Base-by-base conservation (phyloP, 148 eudicot species). In the Vaccinium corymbosum region DNA sequence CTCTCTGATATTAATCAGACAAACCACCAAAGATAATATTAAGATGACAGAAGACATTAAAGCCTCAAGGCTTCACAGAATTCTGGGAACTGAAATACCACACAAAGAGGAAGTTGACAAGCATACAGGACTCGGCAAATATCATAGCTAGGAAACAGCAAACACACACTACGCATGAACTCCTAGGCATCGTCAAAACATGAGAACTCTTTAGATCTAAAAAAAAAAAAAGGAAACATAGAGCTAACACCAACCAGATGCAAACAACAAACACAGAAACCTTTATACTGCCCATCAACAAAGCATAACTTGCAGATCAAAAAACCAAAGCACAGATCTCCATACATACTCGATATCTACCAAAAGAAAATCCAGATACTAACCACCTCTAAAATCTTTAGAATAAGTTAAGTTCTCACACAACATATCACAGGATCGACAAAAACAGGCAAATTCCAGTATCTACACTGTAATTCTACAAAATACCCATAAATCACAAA, bases 391-490 rank as follows among this genome's bases (percentile, higher is more conserved):
- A 38, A 78, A 83, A 53, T 52, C 48, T 1, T 22, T 52, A 6
- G 49, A 4, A 29, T 27, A 15, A 15, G 38, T 53, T 3, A 79
- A 61, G 52, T 80, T 83, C 8, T 51, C 78, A 72, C 20, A 78
- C 5, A 84, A 76, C 82, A 55, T 42, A 53, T 79, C 82, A 68
- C 17, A 68, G 71, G 42, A 62, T 29, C 76, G 71, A 42, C 32
- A 53, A 79, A 80, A 38, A 29, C 10, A 56, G 15, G 9, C 68
- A 29, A 56, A 32, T 56, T 56, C 27, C 81, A 32, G 32, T 35
- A 48, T 66, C 70, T 19, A 57, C 81, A 38, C 17, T 5, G 68
- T 3, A 75, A 75, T 75, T 48, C 49, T 53, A 49, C 79, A 75
- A 46, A 75, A 75, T 59, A 80, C 72, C 10, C 17, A 80, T 15